Percentiles rank a stretch among this genome's conserved stretches.
phyloP scores from a whole-genome alignment of 2,329 filamentous ascomycete genomes.

The Neonectria hederae region DNA sequence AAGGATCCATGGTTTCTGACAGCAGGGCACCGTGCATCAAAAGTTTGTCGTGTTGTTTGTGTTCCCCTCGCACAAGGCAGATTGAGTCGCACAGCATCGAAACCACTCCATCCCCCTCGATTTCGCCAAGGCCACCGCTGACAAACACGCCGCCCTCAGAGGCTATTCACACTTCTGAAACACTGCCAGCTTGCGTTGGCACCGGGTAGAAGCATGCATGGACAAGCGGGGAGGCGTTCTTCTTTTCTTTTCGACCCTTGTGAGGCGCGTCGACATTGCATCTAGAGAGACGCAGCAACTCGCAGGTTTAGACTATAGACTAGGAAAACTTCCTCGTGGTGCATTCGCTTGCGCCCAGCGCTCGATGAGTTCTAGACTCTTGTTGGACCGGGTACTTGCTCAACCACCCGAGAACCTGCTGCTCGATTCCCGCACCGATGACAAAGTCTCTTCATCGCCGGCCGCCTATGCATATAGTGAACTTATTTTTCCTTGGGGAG shows the following conservation, averaged over 20 bases:
- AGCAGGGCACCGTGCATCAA: background rate
- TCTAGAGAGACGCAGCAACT: background rate
- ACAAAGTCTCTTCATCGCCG: background rate
- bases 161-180: constrained; percentile 8
- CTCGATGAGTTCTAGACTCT: background rate
- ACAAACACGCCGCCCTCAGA: constrained; percentile 6
- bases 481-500: no score
- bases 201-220: background rate
- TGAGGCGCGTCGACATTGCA: background rate
- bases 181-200: background rate
- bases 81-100: constrained; percentile 14
- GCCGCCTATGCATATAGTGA: background rate
- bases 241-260: no score
- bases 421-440: background rate
- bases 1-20: background rate
- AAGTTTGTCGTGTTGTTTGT: constrained; percentile 2
- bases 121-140: background rate
- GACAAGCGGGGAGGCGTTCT: background rate
- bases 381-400: background rate
- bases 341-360: background rate
- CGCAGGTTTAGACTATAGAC: background rate
- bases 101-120: constrained; percentile 1
- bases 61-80: constrained; percentile 7
- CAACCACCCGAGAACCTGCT: background rate
- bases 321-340: background rate